Evolutionary conservation across 768 basidiomycete genomes (phyloP).

Genomic region (Polyporus arcularius): DNA sequence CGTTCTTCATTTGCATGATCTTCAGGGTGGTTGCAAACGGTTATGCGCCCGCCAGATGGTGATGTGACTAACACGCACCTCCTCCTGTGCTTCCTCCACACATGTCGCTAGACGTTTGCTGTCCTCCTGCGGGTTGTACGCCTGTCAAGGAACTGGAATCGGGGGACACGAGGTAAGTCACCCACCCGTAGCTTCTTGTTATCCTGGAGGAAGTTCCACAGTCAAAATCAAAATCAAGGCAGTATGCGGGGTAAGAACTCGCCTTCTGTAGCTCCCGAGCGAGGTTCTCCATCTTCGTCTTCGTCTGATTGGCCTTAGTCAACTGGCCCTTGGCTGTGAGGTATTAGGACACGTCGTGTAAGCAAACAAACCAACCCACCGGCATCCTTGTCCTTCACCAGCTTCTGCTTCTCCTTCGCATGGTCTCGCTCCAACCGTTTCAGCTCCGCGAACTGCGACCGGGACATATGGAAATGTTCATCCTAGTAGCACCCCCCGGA

Average conservation of each 20-base stretch:
- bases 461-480: constrained; percentile 2
- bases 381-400: constrained; percentile 88
- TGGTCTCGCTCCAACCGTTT: constrained; percentile 87
- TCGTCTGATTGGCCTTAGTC: constrained; percentile 86
- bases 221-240: constrained; percentile 19
- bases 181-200: constrained; percentile 85
- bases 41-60: neutral
- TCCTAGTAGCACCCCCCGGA: constrained; percentile 2
- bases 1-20: constrained; percentile 81
- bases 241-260: constrained; percentile 7
- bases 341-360: neutral
- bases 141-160: constrained; percentile 45
- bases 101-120: constrained; percentile 77
- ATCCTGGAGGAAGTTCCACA: constrained; percentile 50
- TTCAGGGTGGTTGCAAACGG: constrained; percentile 27
- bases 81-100: constrained; percentile 86
- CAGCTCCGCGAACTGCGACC: constrained; percentile 77
- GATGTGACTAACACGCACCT: constrained; percentile 45
- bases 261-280: constrained; percentile 91
- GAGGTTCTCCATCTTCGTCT: constrained; percentile 87
- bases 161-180: constrained; percentile 25
- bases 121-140: constrained; percentile 60
- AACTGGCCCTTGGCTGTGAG: constrained; percentile 72
- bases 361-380: constrained; percentile 43
- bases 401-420: constrained; percentile 89